Base-by-base conservation (phyloP, 2,329 filamentous ascomycete species). In the Cordyceps cateniannulata region DNA sequence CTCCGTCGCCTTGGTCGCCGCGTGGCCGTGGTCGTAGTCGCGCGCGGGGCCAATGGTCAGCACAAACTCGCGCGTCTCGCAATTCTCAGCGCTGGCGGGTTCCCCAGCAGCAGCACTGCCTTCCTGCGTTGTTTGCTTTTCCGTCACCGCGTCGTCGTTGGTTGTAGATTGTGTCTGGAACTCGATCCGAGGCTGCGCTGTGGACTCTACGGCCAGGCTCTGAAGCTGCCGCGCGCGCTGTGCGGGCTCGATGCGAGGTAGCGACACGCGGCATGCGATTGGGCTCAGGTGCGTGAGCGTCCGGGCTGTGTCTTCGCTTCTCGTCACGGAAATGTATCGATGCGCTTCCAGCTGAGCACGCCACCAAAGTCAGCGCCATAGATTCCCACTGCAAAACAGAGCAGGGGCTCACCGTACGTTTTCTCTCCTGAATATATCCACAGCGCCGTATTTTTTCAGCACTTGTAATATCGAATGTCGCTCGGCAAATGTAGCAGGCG, bases 391-490 rank as follows among this genome's bases (percentile, higher is more conserved):
- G 22, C 22, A 32, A 22, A n/a, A 12, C 18, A 2, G 10, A n/a
- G 16, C 12, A 60, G 27, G 27, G 18, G 9, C 14, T 32, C n/a
- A 32, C 38, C n/a, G 16, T 45, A 60, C 58, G 14, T 60, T 51
- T 22, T 60, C 58, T 40, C 58, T 29, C 71, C 78, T 81, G 69
- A 85, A 85, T 40, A 79, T 72, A 45, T 85, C 79, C 49, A 85
- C 75, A 2, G 73, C 70, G 60, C 78, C 79, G 65, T 79, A 73
- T 59, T 75, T 73, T 69, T 83, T 77, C 24, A 85, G 72, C 29
- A 78, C 75, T 48, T 79, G 77, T 38, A 85, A 71, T 22, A 85
- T 75, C 8, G 81, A 81, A 25, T 82, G 80, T 7, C 83, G 79
- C 70, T 85, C 81, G 32, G 76, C 74, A 64, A 85, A 79, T 51